A percentile compares a stretch with the other conserved stretches of the same genome.
Conservation (phyloP, 1,139 yeast species). For the Blastobotrys indianensis region DNA sequence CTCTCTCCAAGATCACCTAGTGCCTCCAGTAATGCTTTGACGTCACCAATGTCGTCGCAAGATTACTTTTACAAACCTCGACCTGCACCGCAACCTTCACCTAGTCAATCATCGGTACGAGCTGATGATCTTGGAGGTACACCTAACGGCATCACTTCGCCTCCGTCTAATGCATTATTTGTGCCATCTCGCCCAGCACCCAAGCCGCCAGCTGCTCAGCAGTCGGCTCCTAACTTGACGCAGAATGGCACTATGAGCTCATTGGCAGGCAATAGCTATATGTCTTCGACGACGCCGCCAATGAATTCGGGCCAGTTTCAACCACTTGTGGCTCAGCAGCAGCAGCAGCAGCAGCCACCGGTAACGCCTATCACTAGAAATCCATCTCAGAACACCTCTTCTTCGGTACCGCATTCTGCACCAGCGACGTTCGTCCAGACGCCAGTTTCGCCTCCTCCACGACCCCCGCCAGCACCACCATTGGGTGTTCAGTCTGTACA, state of each 20-base stretch:
- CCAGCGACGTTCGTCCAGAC: constrained; percentile 3
- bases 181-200: constrained; percentile 29
- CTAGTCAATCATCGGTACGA: constrained; percentile 3
- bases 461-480: constrained; percentile 41
- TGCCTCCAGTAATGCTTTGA: constrained; percentile 3
- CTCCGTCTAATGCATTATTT: constrained; percentile 14
- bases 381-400: constrained; percentile 12
- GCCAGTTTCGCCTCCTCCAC: constrained; percentile 34
- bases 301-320: neutral
- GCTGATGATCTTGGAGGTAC: constrained; percentile 9
- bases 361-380: constrained; percentile 4
- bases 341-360: constrained; percentile 3
- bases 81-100: constrained; percentile 31
- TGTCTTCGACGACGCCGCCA: too few relatives aligned
- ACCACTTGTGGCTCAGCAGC: neutral
- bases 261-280: too few relatives aligned
- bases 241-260: neutral
- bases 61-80: constrained; percentile 25
- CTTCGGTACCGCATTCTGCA: constrained; percentile 8
- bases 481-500: constrained; percentile 34
- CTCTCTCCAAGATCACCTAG: constrained; percentile 19
- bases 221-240: constrained; percentile 6
- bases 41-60: neutral
- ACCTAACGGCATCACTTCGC: constrained; percentile 9
- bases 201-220: constrained; percentile 20